Conservation (phyloP, 352 stramenopile genomes). For the Globisporangium apiculatum region DNA sequence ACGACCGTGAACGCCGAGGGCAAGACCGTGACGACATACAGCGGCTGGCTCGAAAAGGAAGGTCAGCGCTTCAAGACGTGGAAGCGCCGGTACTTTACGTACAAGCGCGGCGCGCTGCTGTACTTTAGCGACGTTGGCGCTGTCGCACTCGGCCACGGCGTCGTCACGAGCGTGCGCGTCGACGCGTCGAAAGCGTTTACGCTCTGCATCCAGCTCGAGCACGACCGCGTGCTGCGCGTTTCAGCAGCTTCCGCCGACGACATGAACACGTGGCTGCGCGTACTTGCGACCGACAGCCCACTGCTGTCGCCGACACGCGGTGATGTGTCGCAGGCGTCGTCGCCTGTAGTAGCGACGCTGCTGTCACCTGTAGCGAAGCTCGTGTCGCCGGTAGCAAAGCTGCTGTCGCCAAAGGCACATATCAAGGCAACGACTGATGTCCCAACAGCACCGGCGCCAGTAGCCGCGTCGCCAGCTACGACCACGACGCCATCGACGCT, state of each 20-base stretch:
- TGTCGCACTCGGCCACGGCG: slow-evolving; percentile 50
- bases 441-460: background rate
- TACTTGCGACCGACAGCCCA: slow-evolving; percentile 16
- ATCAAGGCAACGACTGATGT: background rate
- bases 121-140: slow-evolving; percentile 63
- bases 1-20: slow-evolving; percentile 15
- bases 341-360: background rate
- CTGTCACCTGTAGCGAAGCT: background rate
- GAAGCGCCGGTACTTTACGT: slow-evolving; percentile 69
- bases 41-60: slow-evolving; percentile 75
- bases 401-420: background rate
- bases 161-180: slow-evolving; percentile 31
- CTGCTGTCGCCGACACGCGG: background rate
- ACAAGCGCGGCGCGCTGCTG: slow-evolving; percentile 62
- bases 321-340: background rate
- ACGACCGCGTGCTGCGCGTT: slow-evolving; percentile 27
- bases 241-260: slow-evolving; percentile 24
- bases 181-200: slow-evolving; percentile 47
- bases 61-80: slow-evolving; percentile 69
- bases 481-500: slow-evolving; percentile 13
- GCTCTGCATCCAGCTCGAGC: slow-evolving; percentile 32
- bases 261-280: slow-evolving; percentile 39
- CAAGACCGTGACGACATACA: slow-evolving; percentile 22
- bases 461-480: background rate
- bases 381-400: background rate